phyloP scores from a whole-genome alignment of 164 flowering plant genomes.

The Annona squamosa region DNA sequence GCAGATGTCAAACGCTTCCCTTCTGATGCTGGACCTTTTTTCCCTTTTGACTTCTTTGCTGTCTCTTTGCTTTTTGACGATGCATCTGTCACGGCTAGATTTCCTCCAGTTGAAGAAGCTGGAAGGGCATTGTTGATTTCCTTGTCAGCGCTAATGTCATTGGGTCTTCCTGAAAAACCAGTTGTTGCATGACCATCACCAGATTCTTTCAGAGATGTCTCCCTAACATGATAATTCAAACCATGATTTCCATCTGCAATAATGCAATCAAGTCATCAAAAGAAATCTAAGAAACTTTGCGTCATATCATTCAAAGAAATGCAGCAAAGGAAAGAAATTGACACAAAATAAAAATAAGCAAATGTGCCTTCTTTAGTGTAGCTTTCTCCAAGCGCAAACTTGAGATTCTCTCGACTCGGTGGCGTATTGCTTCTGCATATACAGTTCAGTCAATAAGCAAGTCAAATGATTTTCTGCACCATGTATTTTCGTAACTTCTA shows the following conservation, averaged over 20 bases:
- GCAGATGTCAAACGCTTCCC: conserved; percentile 23
- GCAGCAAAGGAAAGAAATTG: not conserved
- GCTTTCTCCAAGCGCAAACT: conserved; percentile 78
- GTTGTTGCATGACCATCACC: conserved; percentile 26
- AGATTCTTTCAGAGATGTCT: conserved; percentile 30
- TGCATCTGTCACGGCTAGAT: conserved; percentile 29
- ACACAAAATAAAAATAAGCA: not conserved
- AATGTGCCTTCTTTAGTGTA: conserved; percentile 63
- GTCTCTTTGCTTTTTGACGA: conserved; percentile 32
- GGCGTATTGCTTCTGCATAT: conserved; percentile 61
- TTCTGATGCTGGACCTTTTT: conserved; percentile 28
- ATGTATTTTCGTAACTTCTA: too few relatives aligned
- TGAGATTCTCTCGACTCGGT: conserved; percentile 91
- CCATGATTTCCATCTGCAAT: conserved; percentile 43
- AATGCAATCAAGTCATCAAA: conserved; percentile 7
- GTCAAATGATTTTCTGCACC: too few relatives aligned
- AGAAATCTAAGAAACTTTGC: not conserved
- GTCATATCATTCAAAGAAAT: not conserved
- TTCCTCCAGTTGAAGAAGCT: conserved; percentile 41
- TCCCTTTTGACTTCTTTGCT: conserved; percentile 26
- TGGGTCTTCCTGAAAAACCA: conserved; percentile 29
- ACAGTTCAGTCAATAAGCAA: not conserved
- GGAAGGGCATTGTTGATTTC: conserved; percentile 17
- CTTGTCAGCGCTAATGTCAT: conserved; percentile 29
- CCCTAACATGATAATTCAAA: conserved; percentile 41